These are phyloP conservation scores for Penicillium thymicola DNA, from an alignment of 2,329 filamentous ascomycete genomes.

Conservation along the genomic window DNA sequence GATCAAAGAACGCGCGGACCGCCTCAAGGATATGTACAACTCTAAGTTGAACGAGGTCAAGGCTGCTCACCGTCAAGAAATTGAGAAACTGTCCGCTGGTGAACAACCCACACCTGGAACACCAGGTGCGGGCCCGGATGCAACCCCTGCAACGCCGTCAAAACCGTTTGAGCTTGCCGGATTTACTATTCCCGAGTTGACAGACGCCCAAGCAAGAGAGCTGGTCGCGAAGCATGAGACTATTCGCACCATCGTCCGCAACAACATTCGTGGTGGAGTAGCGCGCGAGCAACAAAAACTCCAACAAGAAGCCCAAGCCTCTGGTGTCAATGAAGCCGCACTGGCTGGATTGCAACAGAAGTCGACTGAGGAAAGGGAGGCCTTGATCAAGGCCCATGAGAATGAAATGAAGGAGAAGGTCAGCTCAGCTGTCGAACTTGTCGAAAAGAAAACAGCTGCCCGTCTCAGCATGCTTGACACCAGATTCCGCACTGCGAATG, in stretches of 20 bases:
- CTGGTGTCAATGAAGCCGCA: constrained; percentile 33
- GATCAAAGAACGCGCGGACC: constrained; percentile 49
- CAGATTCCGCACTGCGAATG: constrained; percentile 59
- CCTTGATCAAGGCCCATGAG: constrained; percentile 48
- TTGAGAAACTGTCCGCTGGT: constrained; percentile 47
- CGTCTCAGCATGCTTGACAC: constrained; percentile 78
- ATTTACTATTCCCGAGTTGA: constrained; percentile 35
- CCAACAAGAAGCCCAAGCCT: constrained; percentile 32
- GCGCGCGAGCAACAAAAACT: constrained; percentile 43
- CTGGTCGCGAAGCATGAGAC: constrained; percentile 51
- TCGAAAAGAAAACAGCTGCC: constrained; percentile 69
- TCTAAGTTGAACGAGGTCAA: constrained; percentile 62
- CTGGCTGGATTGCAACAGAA: constrained; percentile 40
- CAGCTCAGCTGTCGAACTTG: constrained; percentile 64
- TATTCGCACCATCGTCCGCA: constrained; percentile 50
- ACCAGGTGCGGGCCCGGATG: constrained; percentile 20
- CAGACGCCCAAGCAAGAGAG: constrained; percentile 50
- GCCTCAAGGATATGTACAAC: constrained; percentile 66
- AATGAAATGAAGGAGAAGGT: constrained; percentile 56
- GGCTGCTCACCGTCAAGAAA: constrained; percentile 48
- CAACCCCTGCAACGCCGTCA: constrained; percentile 29
- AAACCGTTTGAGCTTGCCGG: constrained; percentile 31
- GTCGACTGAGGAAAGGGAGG: constrained; percentile 40
- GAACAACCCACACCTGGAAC: constrained; percentile 35
- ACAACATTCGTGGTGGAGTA: constrained; percentile 56